Evolutionary conservation across 495 filamentous ascomycete genomes (phyloP), one percentile per base, ranked within the genome.

Genomic region (Neurospora sublineolata): DNA sequence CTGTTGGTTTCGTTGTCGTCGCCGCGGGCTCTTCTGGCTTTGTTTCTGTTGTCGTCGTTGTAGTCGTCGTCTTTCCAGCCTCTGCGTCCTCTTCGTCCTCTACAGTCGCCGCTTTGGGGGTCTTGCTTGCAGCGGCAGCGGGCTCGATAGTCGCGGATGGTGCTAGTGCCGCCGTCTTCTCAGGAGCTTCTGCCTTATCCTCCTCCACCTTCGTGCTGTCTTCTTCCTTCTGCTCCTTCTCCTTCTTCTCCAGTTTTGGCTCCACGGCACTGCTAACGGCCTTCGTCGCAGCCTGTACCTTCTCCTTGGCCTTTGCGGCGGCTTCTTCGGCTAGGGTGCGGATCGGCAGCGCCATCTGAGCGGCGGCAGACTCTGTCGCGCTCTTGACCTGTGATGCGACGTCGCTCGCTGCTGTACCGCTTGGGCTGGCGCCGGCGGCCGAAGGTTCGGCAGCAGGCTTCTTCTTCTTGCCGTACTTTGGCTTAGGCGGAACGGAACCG

Each of bases 281-380:
- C 68, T 80, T 71, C 81, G 82, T 36, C 84, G 78, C 46, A 84
- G 74, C 69, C 73, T 75, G 4, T 87, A 79, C 80, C 38, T 82
- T 76, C 71, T 88, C 80, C 76, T 87, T 86, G 7, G 84, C 87
- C 78, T 89, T 92, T 72, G 87, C 81, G 1, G 91, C 91, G 16
- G 91, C 92, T 76, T 93, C 90, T 71, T 88, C 83, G 72, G 90
- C 89, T 14, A 90, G 86, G 80, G 88, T 89, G 69, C 85, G 84
- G 71, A 92, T 81, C 5, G 90, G 87, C 20, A 88, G 78, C 5
- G 88, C 41, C 52, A 76, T 69, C 30, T 75, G 64, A 71, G 77
- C 72, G 69, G 76, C 70, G 12, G 79, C 42, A 30, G 73, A 75
- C 37, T 75, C 37, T 39, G 58, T 68, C 27, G 70, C 64, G 6